Base-by-base conservation (phyloP, 2,329 filamentous ascomycete genomes). In the Aspergillus sclerotialis region DNA sequence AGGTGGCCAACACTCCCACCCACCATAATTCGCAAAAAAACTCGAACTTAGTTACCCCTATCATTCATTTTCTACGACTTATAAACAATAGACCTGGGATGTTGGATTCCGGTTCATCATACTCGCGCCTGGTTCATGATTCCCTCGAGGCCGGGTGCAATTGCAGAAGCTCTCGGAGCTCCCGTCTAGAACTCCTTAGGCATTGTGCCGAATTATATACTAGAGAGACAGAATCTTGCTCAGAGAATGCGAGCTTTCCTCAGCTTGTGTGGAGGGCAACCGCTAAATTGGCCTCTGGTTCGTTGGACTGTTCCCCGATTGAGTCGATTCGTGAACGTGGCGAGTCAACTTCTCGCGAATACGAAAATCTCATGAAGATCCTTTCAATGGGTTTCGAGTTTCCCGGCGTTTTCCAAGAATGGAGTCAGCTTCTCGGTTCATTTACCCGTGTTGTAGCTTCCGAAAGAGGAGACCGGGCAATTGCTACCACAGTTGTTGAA, bases 401-500 rank as follows among this genome's bases (percentile, higher is more conserved):
- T 42, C n/a, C 52, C 30, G 38, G 40, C 39, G 32, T 40, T 21
- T 44, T 40, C 36, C 23, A 55, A 8, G 52, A 56, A 26, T 73
- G 70, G 69, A 52, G 56, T 32, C 39, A 66, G 0, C 63, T 90
- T 1, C 76, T 85, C 33, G 63, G 72, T 7, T 58, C 68, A 1
- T 61, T 85, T 7, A 64, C 74, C 3, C 60, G 69, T 7, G 73
- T 75, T 33, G 73, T 81, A 5, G 71, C 68, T 12, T 63, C 70
- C 9, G 78, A 86, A 43, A 74, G 75, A 33, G 84, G 85, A 3
- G 78, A 86, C 41, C 73, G 75, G 11, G 80, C 78, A 5, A 70
- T 80, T 26, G 75, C 79, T 4, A 67, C 84, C 32, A 73, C 75
- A 15, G 69, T 87, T 2, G 67, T 89, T 25, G 86, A 93, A 40